phyloP scores from a whole-genome alignment of 2,329 filamentous ascomycete genomes.

The Trichoderma harzianum region DNA sequence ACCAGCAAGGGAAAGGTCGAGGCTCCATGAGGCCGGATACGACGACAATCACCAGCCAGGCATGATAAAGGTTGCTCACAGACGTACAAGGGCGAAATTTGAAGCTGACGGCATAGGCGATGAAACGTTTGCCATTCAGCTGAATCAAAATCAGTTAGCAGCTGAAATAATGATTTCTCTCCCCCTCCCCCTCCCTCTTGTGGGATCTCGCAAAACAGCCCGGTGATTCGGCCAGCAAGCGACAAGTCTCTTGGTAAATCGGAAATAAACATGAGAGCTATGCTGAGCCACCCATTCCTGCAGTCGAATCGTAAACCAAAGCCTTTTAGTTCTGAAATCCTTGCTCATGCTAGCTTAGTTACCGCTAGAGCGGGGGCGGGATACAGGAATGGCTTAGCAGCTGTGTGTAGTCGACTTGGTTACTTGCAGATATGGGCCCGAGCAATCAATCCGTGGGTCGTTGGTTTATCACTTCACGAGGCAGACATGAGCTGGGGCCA shows the following conservation, averaged over 20 bases:
- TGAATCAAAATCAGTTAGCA: neutral
- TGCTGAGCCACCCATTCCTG: neutral
- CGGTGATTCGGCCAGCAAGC: neutral
- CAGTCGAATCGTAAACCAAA: constrained; percentile 1
- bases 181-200: neutral
- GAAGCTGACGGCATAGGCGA: neutral
- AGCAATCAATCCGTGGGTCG: constrained; percentile 10
- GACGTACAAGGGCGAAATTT: neutral
- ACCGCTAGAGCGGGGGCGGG: constrained; percentile 11
- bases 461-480: constrained; percentile 19
- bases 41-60: neutral
- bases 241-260: neutral
- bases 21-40: neutral
- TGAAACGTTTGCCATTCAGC: neutral
- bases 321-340: neutral
- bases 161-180: neutral
- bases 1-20: neutral
- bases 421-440: constrained; percentile 11
- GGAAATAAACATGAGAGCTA: neutral
- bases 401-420: constrained; percentile 6
- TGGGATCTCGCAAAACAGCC: neutral
- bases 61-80: neutral
- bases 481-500: constrained; percentile 15
- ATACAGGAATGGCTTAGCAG: constrained; percentile 1
- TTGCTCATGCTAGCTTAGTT: constrained; percentile 11